These are phyloP conservation scores for Trypanosoma melophagium DNA, from an alignment of 208 protist species.

Conservation along the genomic window DNA sequence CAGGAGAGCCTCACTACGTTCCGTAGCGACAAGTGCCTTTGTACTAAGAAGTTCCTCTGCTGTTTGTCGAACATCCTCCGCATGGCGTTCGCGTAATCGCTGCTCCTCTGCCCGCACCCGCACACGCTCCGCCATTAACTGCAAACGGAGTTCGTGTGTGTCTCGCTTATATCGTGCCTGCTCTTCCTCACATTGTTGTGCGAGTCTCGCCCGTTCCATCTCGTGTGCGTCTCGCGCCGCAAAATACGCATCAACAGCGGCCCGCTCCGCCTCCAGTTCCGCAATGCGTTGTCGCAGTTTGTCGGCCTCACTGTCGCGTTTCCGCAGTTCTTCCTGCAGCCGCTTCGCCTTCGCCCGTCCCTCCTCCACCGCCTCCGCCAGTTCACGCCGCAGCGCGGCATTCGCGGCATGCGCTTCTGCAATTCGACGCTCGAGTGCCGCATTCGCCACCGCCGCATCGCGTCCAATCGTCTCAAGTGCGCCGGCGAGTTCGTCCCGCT, in stretches of 20 bases:
- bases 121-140: conserved; percentile 81
- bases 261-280: conserved; percentile 57
- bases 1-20: conserved; percentile 71
- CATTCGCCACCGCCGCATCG: no score
- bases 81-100: conserved; percentile 37
- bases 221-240: conserved; percentile 50
- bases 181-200: conserved; percentile 32
- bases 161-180: conserved; percentile 27
- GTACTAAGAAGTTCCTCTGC: conserved; percentile 65
- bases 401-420: neutral
- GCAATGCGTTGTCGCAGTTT: conserved; percentile 55
- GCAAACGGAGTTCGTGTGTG: conserved; percentile 36
- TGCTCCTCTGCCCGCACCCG: conserved; percentile 57
- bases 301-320: conserved; percentile 38
- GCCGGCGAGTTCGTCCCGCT: neutral
- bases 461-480: no score
- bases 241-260: conserved; percentile 50
- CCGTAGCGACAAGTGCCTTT: conserved; percentile 65
- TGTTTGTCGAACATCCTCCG: conserved; percentile 50
- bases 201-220: conserved; percentile 47
- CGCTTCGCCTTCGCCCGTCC: neutral
- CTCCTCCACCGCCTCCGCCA: conserved; percentile 12
- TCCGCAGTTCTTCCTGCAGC: conserved; percentile 27
- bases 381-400: neutral
- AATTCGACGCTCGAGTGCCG: no score